A percentile compares a stretch with the other conserved stretches of the same genome.
Evolutionary conservation across 257 asterid species (phyloP).

Genomic region (Avicennia marina): DNA sequence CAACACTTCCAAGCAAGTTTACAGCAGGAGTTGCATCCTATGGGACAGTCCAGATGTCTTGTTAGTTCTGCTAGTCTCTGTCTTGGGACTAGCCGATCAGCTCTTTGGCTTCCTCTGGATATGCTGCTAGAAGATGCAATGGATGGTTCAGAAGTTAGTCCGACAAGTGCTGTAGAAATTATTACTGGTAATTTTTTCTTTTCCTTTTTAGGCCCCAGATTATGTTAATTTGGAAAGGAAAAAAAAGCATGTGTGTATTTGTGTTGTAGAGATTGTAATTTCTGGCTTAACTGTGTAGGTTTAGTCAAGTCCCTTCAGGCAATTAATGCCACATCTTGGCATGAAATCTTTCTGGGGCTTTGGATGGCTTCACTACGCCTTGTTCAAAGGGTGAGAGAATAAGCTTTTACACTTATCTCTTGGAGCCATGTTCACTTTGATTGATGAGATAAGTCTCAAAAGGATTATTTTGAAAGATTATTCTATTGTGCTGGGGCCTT

Average conservation of each 20-base stretch:
- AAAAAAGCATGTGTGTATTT: background rate
- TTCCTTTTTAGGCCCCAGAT: background rate
- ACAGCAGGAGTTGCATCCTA: slow-evolving; percentile 36
- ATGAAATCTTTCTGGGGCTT: slow-evolving; percentile 80
- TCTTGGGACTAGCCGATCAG: slow-evolving; percentile 63
- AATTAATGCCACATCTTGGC: slow-evolving; percentile 80
- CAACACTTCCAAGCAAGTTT: slow-evolving; percentile 36
- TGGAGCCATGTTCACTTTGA: too few species aligned
- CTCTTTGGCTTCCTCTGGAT: slow-evolving; percentile 96
- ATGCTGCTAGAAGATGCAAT: slow-evolving; percentile 88
- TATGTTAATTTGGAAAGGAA: background rate
- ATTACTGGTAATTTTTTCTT: slow-evolving; percentile 58
- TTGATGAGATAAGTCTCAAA: too few species aligned
- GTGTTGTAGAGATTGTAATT: slow-evolving; percentile 11
- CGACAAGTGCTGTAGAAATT: slow-evolving; percentile 86
- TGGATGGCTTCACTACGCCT: slow-evolving; percentile 98
- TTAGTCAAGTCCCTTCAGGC: slow-evolving; percentile 89
- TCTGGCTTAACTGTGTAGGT: slow-evolving; percentile 42
- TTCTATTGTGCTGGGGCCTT: too few species aligned
- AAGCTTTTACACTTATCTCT: too few species aligned
- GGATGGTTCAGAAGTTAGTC: slow-evolving; percentile 86
- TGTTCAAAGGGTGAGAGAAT: slow-evolving; percentile 81
- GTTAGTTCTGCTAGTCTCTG: slow-evolving; percentile 59
- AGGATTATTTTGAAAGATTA: too few species aligned
- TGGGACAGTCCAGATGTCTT: slow-evolving; percentile 46